Evolutionary conservation across 768 basidiomycete genomes (phyloP).

Genomic region (Boletus vinaceobasis): DNA sequence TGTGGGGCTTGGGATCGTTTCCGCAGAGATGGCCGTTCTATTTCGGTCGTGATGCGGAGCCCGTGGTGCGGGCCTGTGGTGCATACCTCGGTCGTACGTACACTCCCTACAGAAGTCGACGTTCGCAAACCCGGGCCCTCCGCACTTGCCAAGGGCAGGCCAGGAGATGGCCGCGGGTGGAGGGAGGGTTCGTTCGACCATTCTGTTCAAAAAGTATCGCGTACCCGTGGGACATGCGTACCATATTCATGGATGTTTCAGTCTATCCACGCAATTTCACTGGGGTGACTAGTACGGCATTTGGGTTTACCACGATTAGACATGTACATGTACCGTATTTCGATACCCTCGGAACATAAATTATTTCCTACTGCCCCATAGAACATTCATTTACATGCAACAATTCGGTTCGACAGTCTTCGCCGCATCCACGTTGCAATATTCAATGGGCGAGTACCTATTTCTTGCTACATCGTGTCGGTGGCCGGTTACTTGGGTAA

Average conservation of each 20-base stretch:
- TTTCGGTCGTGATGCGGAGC: conserved; percentile 19
- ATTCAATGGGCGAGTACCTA: too few relatives aligned
- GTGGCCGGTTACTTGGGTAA: too few relatives aligned
- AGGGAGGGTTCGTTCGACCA: neutral
- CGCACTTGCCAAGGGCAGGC: neutral
- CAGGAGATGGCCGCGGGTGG: neutral
- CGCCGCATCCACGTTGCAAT: too few relatives aligned
- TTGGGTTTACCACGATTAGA: too few relatives aligned
- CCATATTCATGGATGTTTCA: neutral
- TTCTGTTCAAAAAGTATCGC: neutral
- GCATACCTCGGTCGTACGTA: neutral
- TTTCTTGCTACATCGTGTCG: too few relatives aligned
- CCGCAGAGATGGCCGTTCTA: conserved; percentile 68
- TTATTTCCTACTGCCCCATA: too few relatives aligned
- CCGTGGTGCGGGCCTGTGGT: neutral
- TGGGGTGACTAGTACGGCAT: too few relatives aligned
- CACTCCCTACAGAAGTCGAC: neutral
- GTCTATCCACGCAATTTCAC: neutral
- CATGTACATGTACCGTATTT: too few relatives aligned
- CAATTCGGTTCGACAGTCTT: too few relatives aligned
- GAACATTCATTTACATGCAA: too few relatives aligned
- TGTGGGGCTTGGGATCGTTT: conserved; percentile 66
- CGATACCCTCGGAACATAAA: too few relatives aligned
- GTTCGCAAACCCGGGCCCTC: neutral
- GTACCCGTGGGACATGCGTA: too few relatives aligned